Conservation (phyloP, 805 yeast genomes). For the Hanseniaspora vineae region DNA sequence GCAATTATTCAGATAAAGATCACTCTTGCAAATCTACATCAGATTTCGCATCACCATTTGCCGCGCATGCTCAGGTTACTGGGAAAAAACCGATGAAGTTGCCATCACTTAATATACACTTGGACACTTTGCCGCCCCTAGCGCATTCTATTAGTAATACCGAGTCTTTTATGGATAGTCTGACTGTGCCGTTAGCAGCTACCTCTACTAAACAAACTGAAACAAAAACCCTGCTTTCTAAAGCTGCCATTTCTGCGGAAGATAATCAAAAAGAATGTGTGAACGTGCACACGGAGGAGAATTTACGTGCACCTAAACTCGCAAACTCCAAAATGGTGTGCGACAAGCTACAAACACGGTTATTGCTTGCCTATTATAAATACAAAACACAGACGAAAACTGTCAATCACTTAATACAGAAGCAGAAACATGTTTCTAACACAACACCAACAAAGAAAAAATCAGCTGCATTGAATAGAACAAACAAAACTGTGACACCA, state of each 20-base stretch:
- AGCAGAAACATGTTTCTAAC: constrained; percentile 1
- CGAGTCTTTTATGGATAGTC: neutral
- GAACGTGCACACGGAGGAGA: no score
- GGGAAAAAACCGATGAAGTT: neutral
- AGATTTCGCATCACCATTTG: no score
- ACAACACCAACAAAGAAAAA: constrained; percentile 1
- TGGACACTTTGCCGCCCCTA: neutral
- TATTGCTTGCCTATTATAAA: constrained; percentile 41
- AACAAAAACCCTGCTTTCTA: no score
- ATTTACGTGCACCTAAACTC: neutral
- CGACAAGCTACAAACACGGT: constrained; percentile 31
- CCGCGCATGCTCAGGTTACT: no score
- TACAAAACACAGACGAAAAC: constrained; percentile 27
- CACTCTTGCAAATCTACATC: no score
- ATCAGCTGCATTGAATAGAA: neutral
- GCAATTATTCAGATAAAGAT: no score
- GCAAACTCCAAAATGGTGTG: neutral
- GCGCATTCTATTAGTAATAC: neutral
- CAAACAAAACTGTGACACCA: constrained; percentile 17
- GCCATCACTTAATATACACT: neutral
- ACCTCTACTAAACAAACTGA: no score
- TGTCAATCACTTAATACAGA: neutral
- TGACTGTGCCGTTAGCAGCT: neutral
- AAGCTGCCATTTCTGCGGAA: no score
- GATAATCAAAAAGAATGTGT: no score